Percentiles rank a stretch among this genome's conserved stretches.
Evolutionary conservation across 257 asterid species (phyloP).

Genomic region (Ophiorrhiza pumila): DNA sequence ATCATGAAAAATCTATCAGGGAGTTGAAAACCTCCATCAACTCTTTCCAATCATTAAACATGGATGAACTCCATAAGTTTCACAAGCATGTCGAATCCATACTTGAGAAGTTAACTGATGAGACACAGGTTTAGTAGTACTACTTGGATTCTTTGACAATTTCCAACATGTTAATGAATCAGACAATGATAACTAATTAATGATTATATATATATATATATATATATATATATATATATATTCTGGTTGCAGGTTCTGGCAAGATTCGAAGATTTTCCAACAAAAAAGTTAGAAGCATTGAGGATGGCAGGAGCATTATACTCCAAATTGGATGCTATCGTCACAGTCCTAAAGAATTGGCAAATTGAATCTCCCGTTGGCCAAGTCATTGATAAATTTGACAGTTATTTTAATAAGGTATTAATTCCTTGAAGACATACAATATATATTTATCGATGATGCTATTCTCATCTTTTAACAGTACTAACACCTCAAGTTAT

Average conservation of each 20-base stretch:
- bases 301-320: conserved; percentile 75
- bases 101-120: conserved; percentile 76
- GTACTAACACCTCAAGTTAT: too few species aligned
- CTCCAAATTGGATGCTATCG: conserved; percentile 52
- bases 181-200: conserved; percentile 1
- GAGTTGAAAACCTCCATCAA: conserved; percentile 48
- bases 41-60: conserved; percentile 65
- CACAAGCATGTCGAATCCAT: conserved; percentile 64
- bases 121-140: conserved; percentile 60
- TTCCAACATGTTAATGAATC: not conserved
- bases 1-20: conserved; percentile 41
- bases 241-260: conserved; percentile 95
- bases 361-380: conserved; percentile 43
- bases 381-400: conserved; percentile 65
- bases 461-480: not conserved
- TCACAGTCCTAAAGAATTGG: conserved; percentile 54
- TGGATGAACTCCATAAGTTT: conserved; percentile 67
- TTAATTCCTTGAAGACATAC: not conserved
- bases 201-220: too few species aligned
- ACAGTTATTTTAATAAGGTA: conserved; percentile 72
- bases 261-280: conserved; percentile 77
- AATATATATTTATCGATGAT: too few species aligned
- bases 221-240: too few species aligned
- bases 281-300: conserved; percentile 75
- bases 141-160: too few species aligned